A percentile compares a stretch with the other conserved stretches of the same genome.
These are phyloP conservation scores for Populus alba DNA, from an alignment of 345 rosid genomes.

Conservation along the genomic window DNA sequence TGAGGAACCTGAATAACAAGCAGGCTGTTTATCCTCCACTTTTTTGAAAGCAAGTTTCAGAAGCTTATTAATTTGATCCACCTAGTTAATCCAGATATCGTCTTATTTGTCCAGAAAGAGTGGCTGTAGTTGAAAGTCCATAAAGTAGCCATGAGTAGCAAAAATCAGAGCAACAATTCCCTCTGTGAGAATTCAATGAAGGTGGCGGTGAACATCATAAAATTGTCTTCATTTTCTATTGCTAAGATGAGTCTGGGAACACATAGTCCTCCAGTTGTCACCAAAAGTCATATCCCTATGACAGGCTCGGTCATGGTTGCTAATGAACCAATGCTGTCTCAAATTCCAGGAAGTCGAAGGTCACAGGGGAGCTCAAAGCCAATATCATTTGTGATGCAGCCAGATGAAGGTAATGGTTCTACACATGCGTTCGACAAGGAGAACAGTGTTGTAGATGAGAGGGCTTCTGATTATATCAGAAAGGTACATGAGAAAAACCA, in stretches of 20 bases:
- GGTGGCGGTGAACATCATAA: conserved; percentile 43
- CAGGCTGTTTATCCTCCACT: background rate
- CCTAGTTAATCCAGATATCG: background rate
- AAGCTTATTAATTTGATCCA: conserved; percentile 8
- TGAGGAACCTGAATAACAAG: background rate
- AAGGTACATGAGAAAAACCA: conserved; percentile 50
- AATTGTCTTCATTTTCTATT: conserved; percentile 47
- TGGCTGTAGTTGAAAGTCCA: background rate
- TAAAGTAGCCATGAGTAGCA: conserved; percentile 30
- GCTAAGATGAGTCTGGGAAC: conserved; percentile 47
- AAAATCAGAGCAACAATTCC: conserved; percentile 35
- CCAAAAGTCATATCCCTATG: conserved; percentile 6
- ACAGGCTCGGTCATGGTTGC: conserved; percentile 12
- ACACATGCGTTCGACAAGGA: conserved; percentile 9
- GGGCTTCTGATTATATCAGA: conserved; percentile 38
- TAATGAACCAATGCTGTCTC: conserved; percentile 15
- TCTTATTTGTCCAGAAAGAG: conserved; percentile 1
- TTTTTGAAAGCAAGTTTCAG: conserved; percentile 22
- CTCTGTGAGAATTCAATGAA: conserved; percentile 48
- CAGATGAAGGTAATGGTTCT: conserved; percentile 24
- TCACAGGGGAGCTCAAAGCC: conserved; percentile 29
- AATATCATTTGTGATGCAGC: conserved; percentile 37
- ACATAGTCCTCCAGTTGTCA: conserved; percentile 18
- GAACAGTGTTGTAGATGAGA: conserved; percentile 24
- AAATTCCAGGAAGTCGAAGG: conserved; percentile 17